Conservation (phyloP, 23 red algal genomes). For the Gracilaria gracilis region DNA sequence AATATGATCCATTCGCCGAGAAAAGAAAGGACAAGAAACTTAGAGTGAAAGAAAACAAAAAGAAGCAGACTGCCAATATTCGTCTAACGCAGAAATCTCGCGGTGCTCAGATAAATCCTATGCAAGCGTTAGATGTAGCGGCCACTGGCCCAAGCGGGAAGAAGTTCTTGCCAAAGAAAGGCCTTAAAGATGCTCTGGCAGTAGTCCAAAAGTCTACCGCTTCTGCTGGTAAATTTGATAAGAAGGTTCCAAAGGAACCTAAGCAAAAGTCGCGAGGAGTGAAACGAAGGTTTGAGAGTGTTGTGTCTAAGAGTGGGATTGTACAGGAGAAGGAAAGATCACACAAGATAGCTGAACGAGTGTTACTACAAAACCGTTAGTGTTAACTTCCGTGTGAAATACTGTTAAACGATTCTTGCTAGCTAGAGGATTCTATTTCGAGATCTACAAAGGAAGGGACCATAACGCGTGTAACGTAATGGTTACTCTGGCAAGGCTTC, state of each 20-base stretch:
- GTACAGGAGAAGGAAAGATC: conserved; percentile 56
- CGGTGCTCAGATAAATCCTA: conserved; percentile 27
- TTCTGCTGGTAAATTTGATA: conserved; percentile 78
- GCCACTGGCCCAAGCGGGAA: conserved; percentile 47
- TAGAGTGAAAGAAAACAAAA: conserved; percentile 56
- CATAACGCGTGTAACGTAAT: background rate
- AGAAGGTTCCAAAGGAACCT: conserved; percentile 50
- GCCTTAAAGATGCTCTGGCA: conserved; percentile 54
- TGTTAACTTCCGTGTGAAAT: conserved; percentile 11
- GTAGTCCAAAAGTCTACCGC: conserved; percentile 77
- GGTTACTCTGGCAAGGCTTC: conserved; percentile 71
- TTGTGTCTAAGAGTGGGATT: conserved; percentile 47
- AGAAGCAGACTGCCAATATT: conserved; percentile 50
- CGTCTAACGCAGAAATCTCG: conserved; percentile 9
- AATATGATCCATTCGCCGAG: conserved; percentile 65
- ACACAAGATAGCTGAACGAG: conserved; percentile 57
- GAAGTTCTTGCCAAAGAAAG: conserved; percentile 49
- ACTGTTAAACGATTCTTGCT: conserved; percentile 2
- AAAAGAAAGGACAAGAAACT: conserved; percentile 53
- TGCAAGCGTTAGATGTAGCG: conserved; percentile 71
- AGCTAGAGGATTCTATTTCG: too few species aligned
- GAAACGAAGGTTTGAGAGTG: conserved; percentile 55
- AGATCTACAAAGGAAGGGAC: background rate
- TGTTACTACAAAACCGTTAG: conserved; percentile 36
- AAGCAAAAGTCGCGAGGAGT: conserved; percentile 45